Evolutionary conservation across 2,329 filamentous ascomycete genomes (phyloP), one percentile per base, ranked within the genome.

Genomic region (Fusarium verticillioides): DNA sequence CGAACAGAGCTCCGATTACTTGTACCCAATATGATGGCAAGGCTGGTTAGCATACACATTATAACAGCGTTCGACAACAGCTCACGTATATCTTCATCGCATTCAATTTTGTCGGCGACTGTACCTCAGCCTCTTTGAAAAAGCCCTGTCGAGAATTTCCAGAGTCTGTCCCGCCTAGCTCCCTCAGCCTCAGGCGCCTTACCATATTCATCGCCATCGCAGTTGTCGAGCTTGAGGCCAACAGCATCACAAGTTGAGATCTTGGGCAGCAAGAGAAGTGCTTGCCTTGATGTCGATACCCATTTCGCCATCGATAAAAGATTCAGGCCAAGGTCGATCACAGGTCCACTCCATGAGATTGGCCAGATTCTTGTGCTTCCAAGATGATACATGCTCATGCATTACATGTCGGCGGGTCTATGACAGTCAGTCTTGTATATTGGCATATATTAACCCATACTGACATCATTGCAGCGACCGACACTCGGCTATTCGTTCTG

Each of bases 211-310:
- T 95, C 95, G 39, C 94, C 96, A 7, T 96, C 96, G 56, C 98
- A 89, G 80, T 95, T 96, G 85, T 97, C 98, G 87, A 99, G 98
- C 80, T 98, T 95, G 23, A 98, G 84, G 21, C 95, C 94, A 47
- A 98, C 87, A 21, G 94, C 94, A 80, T 98, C 96, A 37, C 91
- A 39, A 99, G 87, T 53, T 94, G 92, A 65, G 94, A 94, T 78
- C 93, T 92, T 71, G 99, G 95, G 94, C 95, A 98, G 5, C 13
- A 42, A 15, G 21, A 42, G 21, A 42, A 42, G 40, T n/a, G 40
- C 9, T 9, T n/a, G 40, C 13, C 8, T 42, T 42, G 21, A 16
- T 42, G 21, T n/a, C 13, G 21, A n/a, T n/a, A 10, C 8, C 21
- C 13, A 15, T 42, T 42, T 42, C 5, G 13, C 40, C 15, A 42